phyloP scores from a whole-genome alignment of 176 grass and related monocot genomes.

The Dendrocalamus sinicus region DNA sequence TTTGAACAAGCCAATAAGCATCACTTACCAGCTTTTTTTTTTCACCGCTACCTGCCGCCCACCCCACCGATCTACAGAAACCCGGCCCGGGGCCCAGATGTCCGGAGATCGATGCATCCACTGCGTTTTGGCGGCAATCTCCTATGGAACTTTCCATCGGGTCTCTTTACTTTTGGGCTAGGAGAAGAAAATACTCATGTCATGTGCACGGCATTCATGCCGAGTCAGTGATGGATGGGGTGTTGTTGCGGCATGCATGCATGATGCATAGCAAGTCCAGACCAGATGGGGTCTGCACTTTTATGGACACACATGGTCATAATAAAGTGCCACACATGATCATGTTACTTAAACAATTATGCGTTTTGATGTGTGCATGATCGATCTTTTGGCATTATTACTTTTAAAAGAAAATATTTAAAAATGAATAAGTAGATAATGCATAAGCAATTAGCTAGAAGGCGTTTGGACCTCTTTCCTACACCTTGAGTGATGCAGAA shows the following conservation, averaged over 20 bases:
- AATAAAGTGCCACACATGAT: slow-evolving; percentile 36
- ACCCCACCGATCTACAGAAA: background rate
- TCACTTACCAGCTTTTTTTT: too few relatives aligned
- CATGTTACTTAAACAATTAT: slow-evolving; percentile 29
- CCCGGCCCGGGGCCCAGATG: slow-evolving; percentile 9
- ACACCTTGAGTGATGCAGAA: too few relatives aligned
- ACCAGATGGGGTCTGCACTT: slow-evolving; percentile 14
- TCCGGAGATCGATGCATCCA: background rate
- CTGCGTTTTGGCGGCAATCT: background rate
- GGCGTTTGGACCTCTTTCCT: too few relatives aligned
- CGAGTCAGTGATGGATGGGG: background rate
- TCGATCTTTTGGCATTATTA: background rate
- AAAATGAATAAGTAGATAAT: too few relatives aligned
- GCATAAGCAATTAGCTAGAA: too few relatives aligned
- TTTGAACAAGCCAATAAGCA: too few relatives aligned
- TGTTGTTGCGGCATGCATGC: background rate
- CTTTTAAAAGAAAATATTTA: background rate
- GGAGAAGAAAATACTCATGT: background rate
- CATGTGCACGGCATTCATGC: slow-evolving; percentile 10
- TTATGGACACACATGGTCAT: slow-evolving; percentile 36
- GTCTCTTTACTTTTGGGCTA: background rate
- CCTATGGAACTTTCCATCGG: background rate
- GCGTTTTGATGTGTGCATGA: background rate
- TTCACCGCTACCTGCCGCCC: background rate
- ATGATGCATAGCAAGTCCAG: slow-evolving; percentile 25